A percentile compares a stretch with the other conserved stretches of the same genome.
Evolutionary conservation across 345 rosid species (phyloP).

Genomic region (Theobroma cacao): DNA sequence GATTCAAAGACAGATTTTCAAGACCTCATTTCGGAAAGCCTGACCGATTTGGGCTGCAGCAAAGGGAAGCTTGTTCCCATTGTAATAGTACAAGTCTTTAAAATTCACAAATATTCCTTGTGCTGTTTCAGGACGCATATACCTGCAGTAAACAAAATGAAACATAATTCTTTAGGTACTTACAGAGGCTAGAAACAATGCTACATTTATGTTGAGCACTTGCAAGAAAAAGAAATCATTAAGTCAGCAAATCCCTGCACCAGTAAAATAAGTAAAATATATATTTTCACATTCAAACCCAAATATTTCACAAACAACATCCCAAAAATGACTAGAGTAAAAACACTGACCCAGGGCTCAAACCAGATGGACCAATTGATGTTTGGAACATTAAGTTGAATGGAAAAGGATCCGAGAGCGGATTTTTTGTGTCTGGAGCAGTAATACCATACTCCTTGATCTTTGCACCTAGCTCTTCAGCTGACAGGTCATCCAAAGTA

Average conservation of each 20-base stretch:
- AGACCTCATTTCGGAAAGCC: slow-evolving; percentile 96
- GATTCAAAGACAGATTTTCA: slow-evolving; percentile 11
- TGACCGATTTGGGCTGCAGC: slow-evolving; percentile 99
- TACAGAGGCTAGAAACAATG: not conserved
- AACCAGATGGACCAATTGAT: slow-evolving; percentile 93
- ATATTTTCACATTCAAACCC: not conserved
- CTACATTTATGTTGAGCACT: not conserved
- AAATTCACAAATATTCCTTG: slow-evolving; percentile 97
- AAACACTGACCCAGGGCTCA: slow-evolving; percentile 65
- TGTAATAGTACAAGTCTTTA: slow-evolving; percentile 83
- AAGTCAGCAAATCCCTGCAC: not conserved
- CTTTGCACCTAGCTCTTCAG: slow-evolving; percentile 77
- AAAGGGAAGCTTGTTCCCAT: slow-evolving; percentile 90
- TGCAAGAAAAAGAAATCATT: not conserved
- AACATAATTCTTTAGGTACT: not conserved
- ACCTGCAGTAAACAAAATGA: slow-evolving; percentile 41
- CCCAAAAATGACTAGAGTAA: not conserved
- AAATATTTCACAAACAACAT: not conserved
- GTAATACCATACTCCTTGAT: slow-evolving; percentile 75
- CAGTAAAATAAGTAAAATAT: not conserved
- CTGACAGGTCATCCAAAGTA: slow-evolving; percentile 70
- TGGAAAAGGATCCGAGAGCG: slow-evolving; percentile 89
- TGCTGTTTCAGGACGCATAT: slow-evolving; percentile 97
- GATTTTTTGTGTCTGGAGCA: slow-evolving; percentile 81
- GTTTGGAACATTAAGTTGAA: slow-evolving; percentile 97